Conservation (phyloP, 306 rosid species). For the Fragaria nilgerrensis region DNA sequence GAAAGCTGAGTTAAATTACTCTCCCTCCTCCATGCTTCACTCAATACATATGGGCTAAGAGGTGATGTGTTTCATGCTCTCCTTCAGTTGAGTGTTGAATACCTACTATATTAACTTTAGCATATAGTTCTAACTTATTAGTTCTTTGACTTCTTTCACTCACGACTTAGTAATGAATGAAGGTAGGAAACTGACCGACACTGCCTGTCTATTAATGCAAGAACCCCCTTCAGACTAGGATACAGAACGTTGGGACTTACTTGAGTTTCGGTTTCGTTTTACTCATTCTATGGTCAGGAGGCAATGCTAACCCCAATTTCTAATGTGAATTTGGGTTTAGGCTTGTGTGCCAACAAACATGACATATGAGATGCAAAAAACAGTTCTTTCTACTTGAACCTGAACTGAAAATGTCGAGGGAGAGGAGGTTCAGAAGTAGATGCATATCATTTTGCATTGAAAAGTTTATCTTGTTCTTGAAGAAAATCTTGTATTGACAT, state of each 20-base stretch:
- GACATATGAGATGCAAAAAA: background rate
- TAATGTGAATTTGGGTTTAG: constrained; percentile 5
- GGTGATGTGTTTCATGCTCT: constrained; percentile 2
- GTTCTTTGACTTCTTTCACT: background rate
- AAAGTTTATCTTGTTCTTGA: background rate
- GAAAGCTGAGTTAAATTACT: background rate
- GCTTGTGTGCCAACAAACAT: background rate
- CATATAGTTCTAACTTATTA: background rate
- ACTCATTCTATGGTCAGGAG: background rate
- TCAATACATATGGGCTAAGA: background rate
- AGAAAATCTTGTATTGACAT: background rate
- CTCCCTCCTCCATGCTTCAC: background rate
- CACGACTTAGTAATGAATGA: background rate
- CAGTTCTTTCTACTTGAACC: background rate
- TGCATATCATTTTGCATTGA: background rate
- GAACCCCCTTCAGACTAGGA: background rate
- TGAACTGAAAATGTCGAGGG: background rate
- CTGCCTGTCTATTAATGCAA: constrained; percentile 14
- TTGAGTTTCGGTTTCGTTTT: constrained; percentile 2
- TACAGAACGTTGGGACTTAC: background rate
- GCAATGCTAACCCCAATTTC: background rate
- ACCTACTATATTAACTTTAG: background rate
- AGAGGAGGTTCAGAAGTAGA: background rate
- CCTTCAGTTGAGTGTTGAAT: constrained; percentile 1
- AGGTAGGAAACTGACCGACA: constrained; percentile 3